Evolutionary conservation across 768 basidiomycete genomes (phyloP).

Genomic region (Symmetrospora coprosmae): DNA sequence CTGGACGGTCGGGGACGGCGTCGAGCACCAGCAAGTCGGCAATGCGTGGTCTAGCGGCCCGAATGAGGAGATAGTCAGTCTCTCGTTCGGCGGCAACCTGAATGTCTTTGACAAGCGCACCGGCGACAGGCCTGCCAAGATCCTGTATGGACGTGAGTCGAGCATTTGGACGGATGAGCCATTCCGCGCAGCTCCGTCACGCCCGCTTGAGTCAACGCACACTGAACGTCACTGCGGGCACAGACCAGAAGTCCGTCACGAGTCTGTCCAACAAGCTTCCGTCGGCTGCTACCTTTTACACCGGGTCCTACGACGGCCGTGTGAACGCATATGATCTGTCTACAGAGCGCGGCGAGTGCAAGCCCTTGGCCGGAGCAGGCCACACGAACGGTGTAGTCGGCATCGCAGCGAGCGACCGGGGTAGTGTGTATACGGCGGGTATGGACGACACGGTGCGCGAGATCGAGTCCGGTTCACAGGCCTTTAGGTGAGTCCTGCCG

Average conservation of each 20-base stretch:
- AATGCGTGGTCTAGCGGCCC: constrained; percentile 56
- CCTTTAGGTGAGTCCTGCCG: constrained; percentile 44
- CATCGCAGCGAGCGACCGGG: constrained; percentile 43
- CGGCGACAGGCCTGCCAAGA: constrained; percentile 48
- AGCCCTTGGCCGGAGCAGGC: constrained; percentile 44
- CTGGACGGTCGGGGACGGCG: constrained; percentile 45
- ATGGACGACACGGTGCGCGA: constrained; percentile 69
- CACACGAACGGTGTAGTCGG: constrained; percentile 60
- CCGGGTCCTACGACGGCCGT: constrained; percentile 68
- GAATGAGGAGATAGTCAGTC: constrained; percentile 54
- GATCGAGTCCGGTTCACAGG: constrained; percentile 42
- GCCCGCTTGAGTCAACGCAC: too few species aligned
- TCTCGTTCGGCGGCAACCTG: constrained; percentile 68
- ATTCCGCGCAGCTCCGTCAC: background rate
- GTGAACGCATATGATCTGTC: constrained; percentile 50
- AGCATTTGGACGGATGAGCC: background rate
- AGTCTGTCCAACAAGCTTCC: constrained; percentile 35
- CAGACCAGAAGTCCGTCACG: constrained; percentile 57
- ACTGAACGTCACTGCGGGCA: background rate
- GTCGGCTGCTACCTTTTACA: constrained; percentile 35
- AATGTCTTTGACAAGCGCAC: constrained; percentile 66
- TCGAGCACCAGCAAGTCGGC: constrained; percentile 67
- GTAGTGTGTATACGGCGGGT: constrained; percentile 55
- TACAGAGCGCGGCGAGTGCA: constrained; percentile 43
- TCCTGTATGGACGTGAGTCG: constrained; percentile 46